Percentiles rank a stretch among this genome's conserved stretches.
Evolutionary conservation across 1,284 basidiomycete species (phyloP).

Genomic region (Uromyces viciae-fabae): DNA sequence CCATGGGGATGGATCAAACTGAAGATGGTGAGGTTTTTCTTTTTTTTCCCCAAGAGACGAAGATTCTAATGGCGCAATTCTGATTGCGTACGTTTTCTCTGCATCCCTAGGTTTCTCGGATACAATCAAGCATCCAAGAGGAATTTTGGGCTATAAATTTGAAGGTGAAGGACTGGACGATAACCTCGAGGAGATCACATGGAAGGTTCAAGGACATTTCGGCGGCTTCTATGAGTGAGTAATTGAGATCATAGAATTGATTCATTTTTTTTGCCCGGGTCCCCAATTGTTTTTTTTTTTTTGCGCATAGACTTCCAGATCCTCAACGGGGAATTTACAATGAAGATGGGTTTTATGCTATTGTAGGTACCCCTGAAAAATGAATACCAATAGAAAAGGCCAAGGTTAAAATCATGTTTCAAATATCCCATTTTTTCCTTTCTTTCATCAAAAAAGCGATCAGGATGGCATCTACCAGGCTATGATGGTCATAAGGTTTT

Average conservation of each 20-base stretch:
- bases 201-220: constrained; percentile 50
- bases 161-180: constrained; percentile 26
- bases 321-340: constrained; percentile 27
- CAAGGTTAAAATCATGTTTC: too few relatives aligned
- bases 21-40: constrained; percentile 14
- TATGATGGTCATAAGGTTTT: background rate
- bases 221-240: constrained; percentile 45
- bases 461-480: constrained; percentile 38
- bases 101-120: constrained; percentile 2
- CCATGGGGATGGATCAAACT: constrained; percentile 48
- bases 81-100: background rate
- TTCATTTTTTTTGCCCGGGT: too few relatives aligned
- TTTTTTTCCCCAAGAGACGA: too few relatives aligned
- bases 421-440: too few relatives aligned
- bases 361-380: constrained; percentile 11
- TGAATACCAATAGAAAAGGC: too few relatives aligned
- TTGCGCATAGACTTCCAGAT: constrained; percentile 40
- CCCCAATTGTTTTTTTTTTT: background rate
- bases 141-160: constrained; percentile 48
- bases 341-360: constrained; percentile 39
- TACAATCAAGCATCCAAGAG: constrained; percentile 51
- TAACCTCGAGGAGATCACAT: constrained; percentile 40
- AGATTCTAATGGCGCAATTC: too few relatives aligned
- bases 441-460: constrained; percentile 9
- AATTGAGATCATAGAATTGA: too few relatives aligned